These are phyloP conservation scores for Suhomyces xylopsoci DNA, from an alignment of 805 yeast genomes.

Conservation along the genomic window DNA sequence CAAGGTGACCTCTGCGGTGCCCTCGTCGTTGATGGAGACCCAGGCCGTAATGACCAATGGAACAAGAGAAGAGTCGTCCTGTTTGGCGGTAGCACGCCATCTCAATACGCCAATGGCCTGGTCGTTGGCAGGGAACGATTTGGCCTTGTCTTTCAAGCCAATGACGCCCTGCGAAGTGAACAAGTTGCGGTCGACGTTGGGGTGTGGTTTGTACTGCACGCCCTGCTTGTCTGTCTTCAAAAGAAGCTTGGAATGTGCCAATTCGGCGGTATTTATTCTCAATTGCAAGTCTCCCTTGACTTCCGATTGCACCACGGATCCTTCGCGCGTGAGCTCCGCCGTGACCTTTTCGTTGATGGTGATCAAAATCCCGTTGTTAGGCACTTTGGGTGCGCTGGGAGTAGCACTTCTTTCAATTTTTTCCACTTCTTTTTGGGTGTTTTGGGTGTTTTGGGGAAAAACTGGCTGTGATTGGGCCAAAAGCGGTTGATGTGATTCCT, in stretches of 20 bases:
- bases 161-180: conserved; percentile 59
- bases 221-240: conserved; percentile 50
- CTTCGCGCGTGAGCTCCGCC: conserved; percentile 82
- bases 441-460: too few relatives aligned
- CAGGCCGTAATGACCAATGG: conserved; percentile 83
- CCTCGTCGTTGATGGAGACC: conserved; percentile 66
- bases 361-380: conserved; percentile 76
- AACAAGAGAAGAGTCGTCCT: conserved; percentile 42
- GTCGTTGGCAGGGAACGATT: conserved; percentile 88
- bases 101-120: conserved; percentile 87
- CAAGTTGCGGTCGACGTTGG: conserved; percentile 80
- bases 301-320: conserved; percentile 64
- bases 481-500: conserved; percentile 27
- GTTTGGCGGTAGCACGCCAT: conserved; percentile 76
- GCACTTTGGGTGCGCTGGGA: conserved; percentile 24
- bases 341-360: conserved; percentile 72
- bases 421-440: conserved; percentile 12
- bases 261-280: conserved; percentile 73
- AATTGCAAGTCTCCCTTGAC: conserved; percentile 88
- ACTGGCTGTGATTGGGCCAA: conserved; percentile 32
- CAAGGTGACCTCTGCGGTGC: conserved; percentile 69
- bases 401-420: conserved; percentile 10
- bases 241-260: conserved; percentile 63
- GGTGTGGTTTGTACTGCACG: conserved; percentile 87
- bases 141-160: conserved; percentile 70